These are phyloP conservation scores for Plasmodium coatneyi DNA, from an alignment of 169 alveolate genomes.

Conservation along the genomic window DNA sequence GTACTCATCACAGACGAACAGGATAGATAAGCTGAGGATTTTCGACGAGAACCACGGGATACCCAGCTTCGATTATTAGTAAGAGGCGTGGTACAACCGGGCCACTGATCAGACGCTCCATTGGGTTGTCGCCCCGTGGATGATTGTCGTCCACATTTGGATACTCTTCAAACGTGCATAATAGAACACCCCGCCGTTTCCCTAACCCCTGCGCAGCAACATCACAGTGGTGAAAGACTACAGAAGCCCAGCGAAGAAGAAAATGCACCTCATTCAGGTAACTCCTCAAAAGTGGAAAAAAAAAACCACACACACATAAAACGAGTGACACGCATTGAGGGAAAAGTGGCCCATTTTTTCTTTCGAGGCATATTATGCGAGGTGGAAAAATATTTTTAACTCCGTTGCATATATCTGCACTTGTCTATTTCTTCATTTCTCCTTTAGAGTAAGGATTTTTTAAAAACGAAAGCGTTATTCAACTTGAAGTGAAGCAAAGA, in stretches of 20 bases:
- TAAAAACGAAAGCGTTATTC: constrained; percentile 51
- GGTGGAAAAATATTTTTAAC: not conserved
- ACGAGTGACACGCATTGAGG: not conserved
- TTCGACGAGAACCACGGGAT: constrained; percentile 69
- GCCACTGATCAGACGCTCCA: not conserved
- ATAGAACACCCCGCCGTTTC: not conserved
- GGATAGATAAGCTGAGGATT: constrained; percentile 19
- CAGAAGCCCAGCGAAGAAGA: constrained; percentile 67
- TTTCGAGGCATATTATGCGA: not conserved
- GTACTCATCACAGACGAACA: constrained; percentile 30
- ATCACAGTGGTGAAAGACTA: constrained; percentile 59
- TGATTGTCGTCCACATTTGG: not conserved
- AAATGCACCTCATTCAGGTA: constrained; percentile 73
- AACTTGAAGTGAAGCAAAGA: constrained; percentile 19
- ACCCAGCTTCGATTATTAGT: constrained; percentile 63
- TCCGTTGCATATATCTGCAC: not conserved
- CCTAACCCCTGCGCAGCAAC: constrained; percentile 13
- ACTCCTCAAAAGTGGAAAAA: not conserved
- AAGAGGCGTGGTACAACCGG: not conserved
- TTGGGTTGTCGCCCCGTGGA: not conserved
- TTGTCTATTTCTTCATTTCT: constrained; percentile 4
- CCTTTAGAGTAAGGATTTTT: constrained; percentile 47
- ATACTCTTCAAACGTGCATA: not conserved
- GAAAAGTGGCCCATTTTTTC: not conserved
- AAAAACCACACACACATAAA: not conserved